Base-by-base conservation (phyloP, 2,329 filamentous ascomycete species). In the Nothopassalora personata region DNA sequence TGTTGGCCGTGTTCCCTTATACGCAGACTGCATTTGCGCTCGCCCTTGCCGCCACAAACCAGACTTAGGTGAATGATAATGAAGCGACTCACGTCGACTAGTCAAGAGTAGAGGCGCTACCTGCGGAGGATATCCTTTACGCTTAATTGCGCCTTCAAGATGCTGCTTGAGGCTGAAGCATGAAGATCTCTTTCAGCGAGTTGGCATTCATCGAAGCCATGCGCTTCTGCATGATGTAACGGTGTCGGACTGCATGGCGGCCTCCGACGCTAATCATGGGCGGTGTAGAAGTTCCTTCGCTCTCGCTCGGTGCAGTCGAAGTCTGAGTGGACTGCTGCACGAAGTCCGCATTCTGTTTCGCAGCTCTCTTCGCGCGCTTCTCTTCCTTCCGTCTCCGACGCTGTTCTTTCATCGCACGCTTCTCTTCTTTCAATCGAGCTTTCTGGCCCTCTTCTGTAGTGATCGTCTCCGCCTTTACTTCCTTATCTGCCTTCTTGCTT, bases 191-290 rank as follows among this genome's bases (percentile, higher is more conserved):
- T 73, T 92, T 93, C 70, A 97, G 76, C 13, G 91, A 90, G 70
- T 88, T 86, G 52, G 86, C 82, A 73, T 97, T 89, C 77, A 91
- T 83, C 59, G 91, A 83, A 2, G 92, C 91, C 77, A 87, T 84
- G 68, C 86, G 86, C 79, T 97, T 97, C 68, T 94, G 90, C 58
- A 88, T 88, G 69, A 97, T 96, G 74, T 92, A 90, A 60, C 90
- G 83, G 66, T 89, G 86, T 63, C 93, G 81, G 50, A 92, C 85
- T 56, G 88, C 83, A 72, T 92, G 89, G 64, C 91, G 83, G 39
- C 69, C 67, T 13, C 59, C 64, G 19, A 59, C 53, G 60, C 67
- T 53, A 53, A 70, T 66, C 30, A 66, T 64, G 50, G 67, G 60
- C 11, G 72, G 65, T 31, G 73, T 68, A 10, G 67, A 67, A 4